Evolutionary conservation across 257 asterid species (phyloP), one percentile per base, ranked within the genome.

Genomic region (Capsicum pubescens): DNA sequence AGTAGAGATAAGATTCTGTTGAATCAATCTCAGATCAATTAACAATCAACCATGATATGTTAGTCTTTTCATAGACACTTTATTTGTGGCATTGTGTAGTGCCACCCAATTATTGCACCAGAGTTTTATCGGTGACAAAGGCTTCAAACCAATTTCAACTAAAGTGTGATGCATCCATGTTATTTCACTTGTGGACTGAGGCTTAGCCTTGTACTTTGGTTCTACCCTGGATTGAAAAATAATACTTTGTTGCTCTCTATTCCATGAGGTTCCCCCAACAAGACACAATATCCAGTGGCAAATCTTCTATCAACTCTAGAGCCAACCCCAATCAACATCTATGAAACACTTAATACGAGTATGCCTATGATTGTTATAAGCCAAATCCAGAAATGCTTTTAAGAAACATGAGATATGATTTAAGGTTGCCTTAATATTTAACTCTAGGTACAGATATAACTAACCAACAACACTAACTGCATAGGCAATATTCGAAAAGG

Each of bases 261-360:
- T 63, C 69, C 69, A 63, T 61, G 39, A 60, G 68, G 69, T 63
- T 63, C 16, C 71, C n/a, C 71, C 9, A 26, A 64, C 71, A 64
- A 64, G 32, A 64, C 71, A 59, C 21, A 61, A 61, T 61, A 21
- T 8, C 39, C 39, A 19, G 15, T 21, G 69, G 39, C 10, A 35
- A 61, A 61, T 61, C 68, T 61, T 61, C 69, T 21, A 36, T 61
- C 69, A 19, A 21, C 9, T 21, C 69, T 61, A 19, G 69, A 10
- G 10, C 69, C 39, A 19, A 21, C 12, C 3, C 8, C 15, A 21
- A 21, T 9, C 39, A 61, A 10, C 69, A 61, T 61, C 69, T 21
- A 61, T 0, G 8, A 19, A 61, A 61, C 69, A 61, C 69, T 61
- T 10, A 21, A 61, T 21, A 4, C 15, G 16, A 61, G 39, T 61